phyloP scores from a whole-genome alignment of 192 early-diverging fungal genomes.

The Coemansia biformis region DNA sequence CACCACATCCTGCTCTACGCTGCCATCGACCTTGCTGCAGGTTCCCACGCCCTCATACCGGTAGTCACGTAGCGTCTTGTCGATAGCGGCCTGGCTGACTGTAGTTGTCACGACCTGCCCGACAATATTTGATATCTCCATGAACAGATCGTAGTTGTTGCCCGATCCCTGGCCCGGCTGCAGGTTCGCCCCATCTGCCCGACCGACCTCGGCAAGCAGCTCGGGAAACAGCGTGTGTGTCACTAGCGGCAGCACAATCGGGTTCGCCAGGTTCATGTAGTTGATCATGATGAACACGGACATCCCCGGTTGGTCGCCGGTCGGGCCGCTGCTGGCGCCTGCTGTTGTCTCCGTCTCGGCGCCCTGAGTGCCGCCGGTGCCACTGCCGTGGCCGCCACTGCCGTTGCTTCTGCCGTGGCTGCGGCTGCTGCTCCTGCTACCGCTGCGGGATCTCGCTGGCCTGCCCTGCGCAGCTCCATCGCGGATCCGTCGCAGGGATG shows the following conservation, averaged over 20 bases:
- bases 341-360: neutral
- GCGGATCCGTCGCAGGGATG: conserved; percentile 9
- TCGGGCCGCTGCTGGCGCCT: conserved; percentile 1
- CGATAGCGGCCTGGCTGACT: conserved; percentile 34
- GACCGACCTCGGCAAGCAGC: conserved; percentile 5
- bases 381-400: neutral
- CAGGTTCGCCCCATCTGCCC: neutral
- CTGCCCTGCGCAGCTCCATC: conserved; percentile 1
- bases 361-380: neutral
- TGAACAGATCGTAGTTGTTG: conserved; percentile 41
- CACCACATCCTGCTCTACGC: no score
- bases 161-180: neutral
- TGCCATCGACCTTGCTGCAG: no score
- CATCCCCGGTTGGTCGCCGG: conserved; percentile 12
- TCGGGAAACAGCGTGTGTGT: conserved; percentile 39
- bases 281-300: conserved; percentile 39
- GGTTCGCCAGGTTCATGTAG: conserved; percentile 33
- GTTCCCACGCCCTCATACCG: conserved; percentile 9
- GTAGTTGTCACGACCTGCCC: conserved; percentile 28
- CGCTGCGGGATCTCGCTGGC: neutral
- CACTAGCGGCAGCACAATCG: conserved; percentile 31
- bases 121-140: conserved; percentile 41
- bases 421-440: conserved; percentile 4
- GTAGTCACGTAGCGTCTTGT: conserved; percentile 28
- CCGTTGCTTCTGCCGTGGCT: neutral